Evolutionary conservation across 73 alveolate genomes (phyloP).

Genomic region (Paramecium tetraurelia): DNA sequence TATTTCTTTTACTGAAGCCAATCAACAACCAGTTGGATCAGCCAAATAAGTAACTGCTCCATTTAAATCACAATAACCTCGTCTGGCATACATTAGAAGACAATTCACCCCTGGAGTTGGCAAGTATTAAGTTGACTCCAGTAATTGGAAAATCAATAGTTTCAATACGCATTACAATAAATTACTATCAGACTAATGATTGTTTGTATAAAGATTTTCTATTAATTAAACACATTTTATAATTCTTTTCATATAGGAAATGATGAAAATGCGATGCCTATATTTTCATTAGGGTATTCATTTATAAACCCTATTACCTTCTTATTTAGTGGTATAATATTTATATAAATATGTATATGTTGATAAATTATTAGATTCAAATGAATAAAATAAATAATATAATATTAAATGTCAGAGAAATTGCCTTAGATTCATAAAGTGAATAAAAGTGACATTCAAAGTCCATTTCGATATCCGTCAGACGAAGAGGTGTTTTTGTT

Average conservation of each 20-base stretch:
- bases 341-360: no score
- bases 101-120: constrained; percentile 33
- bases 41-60: neutral
- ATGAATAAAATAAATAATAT: neutral
- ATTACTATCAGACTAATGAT: neutral
- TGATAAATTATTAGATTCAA: neutral
- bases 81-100: neutral
- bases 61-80: constrained; percentile 11
- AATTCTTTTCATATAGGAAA: neutral
- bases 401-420: constrained; percentile 26
- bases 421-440: neutral
- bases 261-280: no score
- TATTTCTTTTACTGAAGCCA: neutral
- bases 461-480: constrained; percentile 47
- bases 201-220: neutral
- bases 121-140: neutral
- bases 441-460: neutral
- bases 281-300: no score
- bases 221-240: neutral
- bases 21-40: neutral
- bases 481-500: constrained; percentile 46
- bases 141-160: constrained; percentile 17
- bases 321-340: no score
- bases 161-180: constrained; percentile 40
- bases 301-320: no score